Evolutionary conservation across 805 yeast genomes (phyloP), one percentile per base, ranked within the genome.

Genomic region (Wickerhamomyces ciferrii): DNA sequence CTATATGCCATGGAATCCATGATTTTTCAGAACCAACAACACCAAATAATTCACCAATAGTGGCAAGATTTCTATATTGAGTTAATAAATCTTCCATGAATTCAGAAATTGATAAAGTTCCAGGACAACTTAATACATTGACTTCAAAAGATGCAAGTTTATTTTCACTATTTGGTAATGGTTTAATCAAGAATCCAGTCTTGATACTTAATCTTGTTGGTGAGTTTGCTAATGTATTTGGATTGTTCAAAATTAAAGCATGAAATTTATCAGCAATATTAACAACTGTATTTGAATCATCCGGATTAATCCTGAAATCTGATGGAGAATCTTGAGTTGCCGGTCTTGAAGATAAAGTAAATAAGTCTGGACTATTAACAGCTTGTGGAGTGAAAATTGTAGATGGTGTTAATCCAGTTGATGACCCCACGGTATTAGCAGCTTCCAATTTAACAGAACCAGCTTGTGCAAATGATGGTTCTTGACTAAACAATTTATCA

Each of bases 81-180:
- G 66, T 62, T 51, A 87, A 64, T 2, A 86, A 58, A 14, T 73
- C 71, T 49, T 72, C 76, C 70, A 87, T 67, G 23, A 86, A 62
- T 8, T 71, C 74, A 18, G 71, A 71, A 2, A 80, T 70, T 46
- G 79, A 74, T 63, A 86, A 78, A 37, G 80, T 79, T 35, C 80
- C 78, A 17, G 90, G 88, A 55, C 92, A 86, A 58, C 90, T 85
- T 52, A 87, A 63, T 29, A 87, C 66, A 52, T 81, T 84, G 7
- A 84, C 77, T 54, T 86, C 94, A 50, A 81, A 75, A 4, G 76
- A 59, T 13, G 65, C 60, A 39, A 70, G 46, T 5, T 53, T 50
- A 25, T 67, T 56, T 29, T 63, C 55, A 27, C 55, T 54, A 41
- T 62, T 45, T 11, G 44, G 39, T 21, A 60, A 44, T 31, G 71